Evolutionary conservation across 2,329 filamentous ascomycete genomes (phyloP), one percentile per base, ranked within the genome.

Genomic region (Ophiostoma novo-ulmi): DNA sequence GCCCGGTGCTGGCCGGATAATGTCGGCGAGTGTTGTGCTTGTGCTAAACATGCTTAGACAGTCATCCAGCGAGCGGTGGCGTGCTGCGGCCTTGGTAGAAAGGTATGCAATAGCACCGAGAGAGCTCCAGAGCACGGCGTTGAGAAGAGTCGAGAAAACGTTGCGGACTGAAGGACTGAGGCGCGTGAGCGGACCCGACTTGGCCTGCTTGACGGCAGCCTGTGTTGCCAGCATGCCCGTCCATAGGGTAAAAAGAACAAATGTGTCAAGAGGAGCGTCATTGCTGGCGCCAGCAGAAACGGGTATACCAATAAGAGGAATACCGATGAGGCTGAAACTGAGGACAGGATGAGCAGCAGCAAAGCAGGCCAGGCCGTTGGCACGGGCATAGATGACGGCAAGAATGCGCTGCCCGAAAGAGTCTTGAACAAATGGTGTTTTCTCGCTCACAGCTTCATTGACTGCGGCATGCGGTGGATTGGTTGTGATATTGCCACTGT

Each of bases 221-320:
- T 85, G 84, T 2, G 80, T 69, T 0, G 76, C 75, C 2, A 82
- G 78, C 5, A 80, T 79, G 20, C 77, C 75, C 13, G 82, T 79
- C 86, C 86, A 88, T 61, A 83, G 73, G 55, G 83, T 81, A 75
- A 84, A 81, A 4, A 87, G 76, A 14, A 82, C 77, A 35, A 80
- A 81, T 0, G 81, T 81, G 52, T 87, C 81, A 4, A 87, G 78
- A 0, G 80, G 78, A 31, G 81, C 78, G 68, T 73, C 72, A 52
- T 81, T 79, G 1, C 75, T 71, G 0, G 74, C 73, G 0, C 71
- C 58, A 2, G 76, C 73, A 0, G 82, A 80, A 0, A 85, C 71
- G 0, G 84, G 84, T 0, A 83, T 72, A 1, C 83, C 83, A 8
- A 84, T 44, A 0, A 77, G 41, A 3, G 81, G 73, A 11, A 81